Evolutionary conservation across 148 eudicot species (phyloP).

Genomic region (Vaccinium macrocarpon): DNA sequence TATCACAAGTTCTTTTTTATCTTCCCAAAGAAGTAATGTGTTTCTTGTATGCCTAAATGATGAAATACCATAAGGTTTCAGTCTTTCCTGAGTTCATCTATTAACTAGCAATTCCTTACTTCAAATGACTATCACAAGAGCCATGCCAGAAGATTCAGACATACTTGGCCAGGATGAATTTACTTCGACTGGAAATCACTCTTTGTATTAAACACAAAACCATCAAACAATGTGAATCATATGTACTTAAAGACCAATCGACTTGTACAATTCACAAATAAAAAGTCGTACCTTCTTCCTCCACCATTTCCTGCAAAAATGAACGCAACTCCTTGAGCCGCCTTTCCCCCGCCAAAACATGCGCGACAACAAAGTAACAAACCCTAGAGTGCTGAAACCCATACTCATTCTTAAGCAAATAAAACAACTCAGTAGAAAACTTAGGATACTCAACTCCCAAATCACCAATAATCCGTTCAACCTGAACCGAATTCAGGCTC

Average conservation of each 20-base stretch:
- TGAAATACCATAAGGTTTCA: too few species aligned
- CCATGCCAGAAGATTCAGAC: background rate
- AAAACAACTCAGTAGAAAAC: conserved; percentile 41
- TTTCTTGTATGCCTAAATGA: background rate
- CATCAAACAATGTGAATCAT: background rate
- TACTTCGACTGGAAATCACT: background rate
- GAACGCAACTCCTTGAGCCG: conserved; percentile 35
- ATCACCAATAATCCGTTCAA: conserved; percentile 37
- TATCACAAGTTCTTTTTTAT: background rate
- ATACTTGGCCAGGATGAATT: background rate
- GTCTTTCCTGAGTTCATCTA: too few species aligned
- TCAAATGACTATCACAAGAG: background rate
- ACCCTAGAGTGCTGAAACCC: conserved; percentile 46
- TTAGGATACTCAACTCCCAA: conserved; percentile 27
- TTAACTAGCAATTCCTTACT: too few species aligned
- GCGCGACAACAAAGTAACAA: conserved; percentile 50
- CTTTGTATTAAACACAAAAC: background rate
- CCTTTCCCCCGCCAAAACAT: conserved; percentile 45
- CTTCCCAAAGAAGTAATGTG: background rate
- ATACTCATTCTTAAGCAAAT: conserved; percentile 37
- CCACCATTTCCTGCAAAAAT: conserved; percentile 32
- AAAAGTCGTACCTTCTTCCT: conserved; percentile 45
- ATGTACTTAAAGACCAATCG: background rate
- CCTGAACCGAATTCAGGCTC: conserved; percentile 23
- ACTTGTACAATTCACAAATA: too few species aligned